Evolutionary conservation across 1,284 basidiomycete genomes (phyloP).

Genomic region (Gomphus bonarii): DNA sequence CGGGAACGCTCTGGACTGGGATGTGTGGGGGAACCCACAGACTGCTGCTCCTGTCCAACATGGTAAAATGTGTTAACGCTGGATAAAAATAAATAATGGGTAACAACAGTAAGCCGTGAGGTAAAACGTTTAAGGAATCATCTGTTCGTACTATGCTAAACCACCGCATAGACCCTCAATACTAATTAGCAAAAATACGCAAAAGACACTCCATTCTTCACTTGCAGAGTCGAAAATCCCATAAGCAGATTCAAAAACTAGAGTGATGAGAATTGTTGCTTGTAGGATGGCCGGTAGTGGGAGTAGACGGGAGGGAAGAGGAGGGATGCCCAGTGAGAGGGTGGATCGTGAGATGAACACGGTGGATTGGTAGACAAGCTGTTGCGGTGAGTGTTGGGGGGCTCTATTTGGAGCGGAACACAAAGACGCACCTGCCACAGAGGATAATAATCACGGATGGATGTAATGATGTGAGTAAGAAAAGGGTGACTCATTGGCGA

Average conservation of each 20-base stretch:
- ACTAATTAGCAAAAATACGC: conserved; percentile 72
- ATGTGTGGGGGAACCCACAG: conserved; percentile 27
- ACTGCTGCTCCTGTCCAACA: conserved; percentile 62
- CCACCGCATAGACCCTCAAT: conserved; percentile 86
- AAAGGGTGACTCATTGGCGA: conserved; percentile 45
- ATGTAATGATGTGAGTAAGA: conserved; percentile 70
- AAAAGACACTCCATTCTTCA: conserved; percentile 45
- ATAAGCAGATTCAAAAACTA: conserved; percentile 57
- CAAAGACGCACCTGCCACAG: conserved; percentile 66
- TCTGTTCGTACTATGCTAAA: conserved; percentile 67
- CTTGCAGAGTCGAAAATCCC: conserved; percentile 48
- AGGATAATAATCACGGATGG: conserved; percentile 89
- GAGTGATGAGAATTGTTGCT: conserved; percentile 44
- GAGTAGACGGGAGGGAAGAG: conserved; percentile 65
- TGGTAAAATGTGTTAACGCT: conserved; percentile 86
- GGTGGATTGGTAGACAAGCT: conserved; percentile 83
- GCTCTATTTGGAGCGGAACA: conserved; percentile 12
- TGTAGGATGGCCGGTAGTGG: conserved; percentile 68
- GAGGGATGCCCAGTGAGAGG: conserved; percentile 78
- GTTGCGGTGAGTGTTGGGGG: conserved; percentile 12
- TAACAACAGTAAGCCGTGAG: conserved; percentile 3
- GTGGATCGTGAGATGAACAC: conserved; percentile 95
- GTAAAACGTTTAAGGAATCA: neutral
- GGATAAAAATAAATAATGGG: conserved; percentile 1
- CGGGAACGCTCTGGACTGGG: conserved; percentile 44